Evolutionary conservation across 1,284 basidiomycete genomes (phyloP), one percentile per base, ranked within the genome.

Genomic region (Apiotrichum mycotoxinovorans): DNA sequence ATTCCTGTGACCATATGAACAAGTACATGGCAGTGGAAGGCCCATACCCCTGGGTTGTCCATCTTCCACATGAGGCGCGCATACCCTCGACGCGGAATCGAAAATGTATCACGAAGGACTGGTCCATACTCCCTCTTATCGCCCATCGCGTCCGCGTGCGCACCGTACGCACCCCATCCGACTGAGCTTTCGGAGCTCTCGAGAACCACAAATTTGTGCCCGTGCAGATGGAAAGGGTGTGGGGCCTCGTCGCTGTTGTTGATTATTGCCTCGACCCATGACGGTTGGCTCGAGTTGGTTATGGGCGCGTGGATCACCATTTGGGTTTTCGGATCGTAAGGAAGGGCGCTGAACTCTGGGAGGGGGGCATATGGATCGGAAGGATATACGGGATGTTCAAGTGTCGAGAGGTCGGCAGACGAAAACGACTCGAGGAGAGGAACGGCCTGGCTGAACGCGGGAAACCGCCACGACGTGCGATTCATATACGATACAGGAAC

Each of bases 191-290:
- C 42, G 14, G 42, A 25, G 20, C n/a, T 22, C 7, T 55, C 73
- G 37, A 78, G 61, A 33, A 78, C 56, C 40, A 62, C 59, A 49
- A 68, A 65, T 8, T 49, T 43, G 45, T 50, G 41, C 9, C 60
- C 63, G 57, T 69, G 70, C 22, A 71, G 57, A 51, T 73, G 71
- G 52, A 66, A 71, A 0, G 76, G 76, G 54, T 78, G 76, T 15
- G 47, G 47, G 4, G 27, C 34, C 22, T 57, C 51, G 51, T 73
- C 73, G 14, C 69, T 40, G 61, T 77, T 77, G 63, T 74, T 74
- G 57, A 79, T 66, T 17, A 25, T 18, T 14, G 34, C 17, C 42
- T 44, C 26, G 27, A 46, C n/a, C 27, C 26, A 46, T 4, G 5
- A 12, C 30, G 30, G 30, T 5, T 7, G n/a, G 4, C 12, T 30